A percentile compares a stretch with the other conserved stretches of the same genome.
Evolutionary conservation across 805 yeast genomes (phyloP).

Genomic region (Ogataea kodamae): DNA sequence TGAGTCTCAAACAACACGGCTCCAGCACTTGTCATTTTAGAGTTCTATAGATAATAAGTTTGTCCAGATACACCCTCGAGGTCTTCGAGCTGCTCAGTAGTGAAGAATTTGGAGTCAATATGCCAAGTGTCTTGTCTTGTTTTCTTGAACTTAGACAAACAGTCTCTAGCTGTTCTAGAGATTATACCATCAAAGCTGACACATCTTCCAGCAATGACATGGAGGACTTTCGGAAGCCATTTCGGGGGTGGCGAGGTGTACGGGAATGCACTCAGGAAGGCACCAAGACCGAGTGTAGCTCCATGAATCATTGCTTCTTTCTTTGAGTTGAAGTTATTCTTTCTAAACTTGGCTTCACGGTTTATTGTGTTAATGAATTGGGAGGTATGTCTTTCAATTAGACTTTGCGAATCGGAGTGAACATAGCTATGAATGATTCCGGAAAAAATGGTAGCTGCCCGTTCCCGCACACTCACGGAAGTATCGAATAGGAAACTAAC

Average conservation of each 20-base stretch:
- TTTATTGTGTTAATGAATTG: conserved; percentile 42
- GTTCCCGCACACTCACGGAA: conserved; percentile 71
- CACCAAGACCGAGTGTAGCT: conserved; percentile 83
- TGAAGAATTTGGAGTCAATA: conserved; percentile 72
- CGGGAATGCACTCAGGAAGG: conserved; percentile 85
- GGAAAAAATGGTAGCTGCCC: conserved; percentile 70
- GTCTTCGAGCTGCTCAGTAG: conserved; percentile 77
- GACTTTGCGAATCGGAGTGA: conserved; percentile 41
- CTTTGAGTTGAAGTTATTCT: conserved; percentile 37
- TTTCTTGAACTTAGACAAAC: conserved; percentile 81
- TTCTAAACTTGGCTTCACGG: conserved; percentile 28
- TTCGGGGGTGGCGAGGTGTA: conserved; percentile 85
- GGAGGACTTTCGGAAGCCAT: conserved; percentile 79
- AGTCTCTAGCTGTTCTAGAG: conserved; percentile 80
- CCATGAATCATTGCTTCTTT: too few relatives aligned
- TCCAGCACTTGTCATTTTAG: conserved; percentile 64
- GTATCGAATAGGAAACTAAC: conserved; percentile 52
- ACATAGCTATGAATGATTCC: conserved; percentile 70
- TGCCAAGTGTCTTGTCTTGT: conserved; percentile 96
- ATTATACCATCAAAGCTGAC: conserved; percentile 71
- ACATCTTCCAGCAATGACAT: conserved; percentile 66
- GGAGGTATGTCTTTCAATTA: conserved; percentile 41
- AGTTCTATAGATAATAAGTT: conserved; percentile 71
- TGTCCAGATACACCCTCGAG: conserved; percentile 92
- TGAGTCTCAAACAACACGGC: conserved; percentile 35